Evolutionary conservation across 1,284 basidiomycete genomes (phyloP), one percentile per base, ranked within the genome.

Genomic region (Malassezia restricta): DNA sequence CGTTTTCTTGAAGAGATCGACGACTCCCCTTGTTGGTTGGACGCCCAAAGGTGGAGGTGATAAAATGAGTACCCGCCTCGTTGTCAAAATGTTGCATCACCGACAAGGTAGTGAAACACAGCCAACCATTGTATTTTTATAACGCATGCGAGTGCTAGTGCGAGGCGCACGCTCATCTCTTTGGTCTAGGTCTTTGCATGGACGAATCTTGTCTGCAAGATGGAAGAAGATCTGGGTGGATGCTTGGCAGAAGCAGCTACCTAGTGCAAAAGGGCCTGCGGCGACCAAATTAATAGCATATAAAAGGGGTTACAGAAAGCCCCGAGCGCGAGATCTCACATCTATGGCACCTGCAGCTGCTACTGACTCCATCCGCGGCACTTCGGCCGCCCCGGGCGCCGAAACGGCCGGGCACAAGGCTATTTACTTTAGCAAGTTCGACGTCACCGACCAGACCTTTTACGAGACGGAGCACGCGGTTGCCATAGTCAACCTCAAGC

Each of bases 401-500:
- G 20, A 24, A 4, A 24, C 20, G 20, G 20, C 20, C 20, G 20
- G 20, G 20, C 20, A 24, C 20, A 24, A 24, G 20, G 20, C 20
- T 40, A 40, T 57, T 40, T 41, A 56, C 35, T 66, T 68, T 38
- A 47, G 58, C n/a, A 51, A 47, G 0, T 66, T 65, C 43, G 52
- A 65, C 40, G 62, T 65, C 8, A 59, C 56, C 17, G 53, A 59
- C 8, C 64, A 66, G 42, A 48, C 48, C 14, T 64, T 66, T 44
- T 64, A 59, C 47, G 43, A 47, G n/a, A 59, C 61, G 3, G 47
- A 48, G 3, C 47, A 53, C 40, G 41, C 37, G 32, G 56, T 40
- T 12, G 65, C 62, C 12, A 59, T 73, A 38, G 71, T 73, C 37
- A 73, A 73, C 53, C 59, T 73, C 17, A 70, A 70, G 50, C 71